Conservation (phyloP, 2,329 filamentous ascomycete species). For the Acrocalymma vagum region DNA sequence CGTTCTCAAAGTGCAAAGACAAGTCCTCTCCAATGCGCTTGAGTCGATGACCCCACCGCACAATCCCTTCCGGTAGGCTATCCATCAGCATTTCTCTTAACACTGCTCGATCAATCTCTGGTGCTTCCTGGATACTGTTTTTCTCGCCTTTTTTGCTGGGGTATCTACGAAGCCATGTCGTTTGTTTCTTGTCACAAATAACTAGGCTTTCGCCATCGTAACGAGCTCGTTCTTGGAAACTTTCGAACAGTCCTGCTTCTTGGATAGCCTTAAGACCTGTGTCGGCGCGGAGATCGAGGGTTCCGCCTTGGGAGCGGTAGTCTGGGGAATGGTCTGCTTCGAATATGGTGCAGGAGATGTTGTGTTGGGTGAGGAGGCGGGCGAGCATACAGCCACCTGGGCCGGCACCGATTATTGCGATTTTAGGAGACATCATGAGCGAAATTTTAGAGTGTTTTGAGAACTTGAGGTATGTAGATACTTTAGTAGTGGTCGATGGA, state of each 20-base stretch:
- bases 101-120: slow-evolving; percentile 34
- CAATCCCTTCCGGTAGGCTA: slow-evolving; percentile 27
- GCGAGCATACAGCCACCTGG: slow-evolving; percentile 61
- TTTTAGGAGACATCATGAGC: slow-evolving; percentile 28
- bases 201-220: slow-evolving; percentile 55
- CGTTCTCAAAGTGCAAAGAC: slow-evolving; percentile 36
- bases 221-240: slow-evolving; percentile 54
- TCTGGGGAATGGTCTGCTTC: slow-evolving; percentile 43
- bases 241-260: slow-evolving; percentile 58
- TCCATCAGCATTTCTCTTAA: slow-evolving; percentile 30
- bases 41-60: slow-evolving; percentile 35
- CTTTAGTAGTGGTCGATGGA: too few relatives aligned
- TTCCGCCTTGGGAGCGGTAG: slow-evolving; percentile 52
- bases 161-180: slow-evolving; percentile 28
- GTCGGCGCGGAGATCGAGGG: slow-evolving; percentile 61
- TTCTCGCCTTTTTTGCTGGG: slow-evolving; percentile 14
- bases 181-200: slow-evolving; percentile 48
- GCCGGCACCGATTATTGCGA: slow-evolving; percentile 50
- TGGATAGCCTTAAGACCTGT: slow-evolving; percentile 62
- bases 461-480: not conserved
- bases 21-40: slow-evolving; percentile 25
- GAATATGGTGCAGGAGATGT: slow-evolving; percentile 59
- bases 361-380: slow-evolving; percentile 58
- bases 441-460: too few relatives aligned
- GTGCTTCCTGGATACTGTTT: slow-evolving; percentile 24